Base-by-base conservation (phyloP, 2,329 filamentous ascomycete species). In the Aspergillus sp. region DNA sequence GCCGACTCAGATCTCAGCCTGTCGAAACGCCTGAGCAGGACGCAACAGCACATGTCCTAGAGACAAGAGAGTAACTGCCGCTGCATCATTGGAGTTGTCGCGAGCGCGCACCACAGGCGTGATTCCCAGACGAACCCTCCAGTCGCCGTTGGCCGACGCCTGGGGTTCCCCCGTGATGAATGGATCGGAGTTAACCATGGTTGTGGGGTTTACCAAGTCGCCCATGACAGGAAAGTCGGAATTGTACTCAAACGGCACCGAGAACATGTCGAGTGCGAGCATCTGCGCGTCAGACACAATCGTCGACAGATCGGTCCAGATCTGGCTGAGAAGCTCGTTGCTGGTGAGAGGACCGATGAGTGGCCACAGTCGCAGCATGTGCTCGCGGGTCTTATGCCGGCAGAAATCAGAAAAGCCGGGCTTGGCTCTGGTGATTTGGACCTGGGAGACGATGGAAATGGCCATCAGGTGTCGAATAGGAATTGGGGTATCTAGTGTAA, bases 231-330 rank as follows among this genome's bases (percentile, higher is more conserved):
- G 55, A 34, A 62, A 63, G 7, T 57, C 54, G 19, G 59, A 48
- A 1, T 50, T 46, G 40, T 61, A 63, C 12, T 60, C 57, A 26
- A 60, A 56, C 1, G 61, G 57, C 4, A 52, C 44, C 1, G 54
- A 57, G 42, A 56, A 54, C 52, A 67, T 59, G 3, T 57, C 52
- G 0, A 64, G 7, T 0, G 57, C 58, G 7, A 67, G 53, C 1
- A 43, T 44, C 12, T 60, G 56, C 0, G 62, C 62, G 2, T 65
- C 56, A 3, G 48, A n/a, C 33, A 66, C 51, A n/a, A 67, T 54
- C 1, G 44, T 38, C 1, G 7, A 45, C 4, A 63, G 47, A 1
- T 57, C 58, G 5, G 42, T 42, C 54, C 56, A 60, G 10, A 54
- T 55, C 36, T 35, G 42, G 36, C 19, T 39, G 36, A 9, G 7